Evolutionary conservation across 345 rosid species (phyloP), one percentile per base, ranked within the genome.

Genomic region (Pistacia vera): DNA sequence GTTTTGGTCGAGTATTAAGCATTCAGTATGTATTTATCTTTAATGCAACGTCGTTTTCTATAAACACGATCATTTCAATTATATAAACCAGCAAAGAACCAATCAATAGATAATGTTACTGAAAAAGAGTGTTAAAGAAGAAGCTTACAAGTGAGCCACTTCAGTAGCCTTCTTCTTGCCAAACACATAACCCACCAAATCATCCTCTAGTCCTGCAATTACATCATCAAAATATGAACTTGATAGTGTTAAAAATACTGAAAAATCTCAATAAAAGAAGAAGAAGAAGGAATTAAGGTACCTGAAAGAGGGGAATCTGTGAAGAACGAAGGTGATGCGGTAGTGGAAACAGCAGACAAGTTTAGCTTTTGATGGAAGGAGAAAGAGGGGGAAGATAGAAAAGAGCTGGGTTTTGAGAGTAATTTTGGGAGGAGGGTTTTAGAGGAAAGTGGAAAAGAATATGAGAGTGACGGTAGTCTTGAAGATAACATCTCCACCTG

Each of bases 121-220:
- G 6, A 75, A 12, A 30, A 57, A 28, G 51, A 46, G 11, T 62
- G 76, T 11, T 36, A 74, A 4, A 70, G 17, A 35, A 48, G n/a
- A 76, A 90, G 90, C 84, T 54, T 79, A 95, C 98, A 87, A 78
- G 77, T 90, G 99, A 87, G 97, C 98, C 55, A 89, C 92, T 86
- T 95, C 94, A n/a, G 99, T 93, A 75, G 97, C 91, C 63, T 87
- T 95, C 88, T 87, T 93, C 84, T 75, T 87, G 76, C 98, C 98
- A 80, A 89, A 77, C 10, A 95, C 69, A 85, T 90, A 95, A 52
- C 94, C 91, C 25, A 88, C 86, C 77, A 95, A 81, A 44, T 81
- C 90, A 85, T 85, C 86, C 72, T 89, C 97, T 18, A 89, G 41
- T 49, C 95, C 98, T 92, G 88, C 30, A 73, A 62, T 63, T 68